Evolutionary conservation across 2,329 filamentous ascomycete species (phyloP).

Genomic region (Ophiostoma novo-ulmi): DNA sequence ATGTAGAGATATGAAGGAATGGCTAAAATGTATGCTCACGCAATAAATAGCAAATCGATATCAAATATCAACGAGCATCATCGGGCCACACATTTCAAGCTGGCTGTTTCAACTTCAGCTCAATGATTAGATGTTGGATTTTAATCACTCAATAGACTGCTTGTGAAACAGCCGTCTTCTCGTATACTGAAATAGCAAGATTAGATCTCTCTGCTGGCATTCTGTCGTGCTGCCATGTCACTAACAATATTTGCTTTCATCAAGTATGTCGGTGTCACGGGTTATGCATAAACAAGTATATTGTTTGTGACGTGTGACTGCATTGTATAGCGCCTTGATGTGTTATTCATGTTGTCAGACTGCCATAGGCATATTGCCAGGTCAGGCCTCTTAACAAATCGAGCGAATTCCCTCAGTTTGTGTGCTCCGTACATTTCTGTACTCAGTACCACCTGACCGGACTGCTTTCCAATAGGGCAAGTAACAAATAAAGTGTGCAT

Average conservation of each 20-base stretch:
- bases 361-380: background rate
- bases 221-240: background rate
- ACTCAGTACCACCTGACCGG: background rate
- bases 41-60: too few relatives aligned
- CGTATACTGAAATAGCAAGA: slow-evolving; percentile 12
- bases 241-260: background rate
- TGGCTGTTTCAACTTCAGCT: background rate
- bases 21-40: background rate
- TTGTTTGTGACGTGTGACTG: background rate
- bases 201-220: background rate
- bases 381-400: background rate
- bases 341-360: background rate
- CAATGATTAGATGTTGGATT: background rate
- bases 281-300: background rate
- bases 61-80: background rate
- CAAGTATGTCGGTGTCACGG: background rate
- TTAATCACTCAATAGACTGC: background rate
- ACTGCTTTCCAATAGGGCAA: background rate
- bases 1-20: background rate
- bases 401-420: background rate
- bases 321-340: background rate
- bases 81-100: background rate
- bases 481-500: background rate
- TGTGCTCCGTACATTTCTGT: background rate
- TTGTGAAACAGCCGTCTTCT: slow-evolving; percentile 9